Conservation (phyloP, 495 filamentous ascomycete genomes). For the Penicillium steckii region DNA sequence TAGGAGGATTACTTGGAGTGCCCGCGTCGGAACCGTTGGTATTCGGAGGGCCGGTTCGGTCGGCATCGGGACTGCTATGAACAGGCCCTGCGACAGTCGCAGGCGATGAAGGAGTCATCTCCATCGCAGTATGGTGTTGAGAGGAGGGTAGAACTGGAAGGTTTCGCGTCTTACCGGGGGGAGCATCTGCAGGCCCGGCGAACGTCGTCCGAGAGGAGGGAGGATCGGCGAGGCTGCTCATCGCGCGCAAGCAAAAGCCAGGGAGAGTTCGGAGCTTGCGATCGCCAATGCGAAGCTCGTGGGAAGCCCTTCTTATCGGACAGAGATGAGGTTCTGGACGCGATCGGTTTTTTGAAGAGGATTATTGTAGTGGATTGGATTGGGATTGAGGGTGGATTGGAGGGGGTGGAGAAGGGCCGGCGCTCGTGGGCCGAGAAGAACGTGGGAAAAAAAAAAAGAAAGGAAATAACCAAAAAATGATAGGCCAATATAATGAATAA, state of each 20-base stretch:
- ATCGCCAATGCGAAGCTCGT: neutral
- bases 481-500: too few species aligned
- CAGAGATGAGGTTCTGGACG: neutral
- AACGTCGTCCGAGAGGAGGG: slow-evolving; percentile 38
- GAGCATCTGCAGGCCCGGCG: slow-evolving; percentile 36
- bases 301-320: neutral
- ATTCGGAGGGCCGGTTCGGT: slow-evolving; percentile 38
- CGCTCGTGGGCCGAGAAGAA: slow-evolving; percentile 30
- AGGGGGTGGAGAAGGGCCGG: slow-evolving; percentile 6
- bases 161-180: slow-evolving; percentile 41
- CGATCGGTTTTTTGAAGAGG: too few species aligned
- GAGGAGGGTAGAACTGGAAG: slow-evolving; percentile 48
- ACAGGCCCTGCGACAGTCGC: slow-evolving; percentile 36
- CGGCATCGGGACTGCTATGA: slow-evolving; percentile 48
- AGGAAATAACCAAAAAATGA: too few species aligned
- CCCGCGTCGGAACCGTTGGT: slow-evolving; percentile 45
- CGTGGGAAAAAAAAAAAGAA: slow-evolving; percentile 32
- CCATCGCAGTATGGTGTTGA: slow-evolving; percentile 46
- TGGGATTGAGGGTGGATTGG: slow-evolving; percentile 3
- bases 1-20: slow-evolving; percentile 33
- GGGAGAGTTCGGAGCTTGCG: neutral
- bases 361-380: too few species aligned
- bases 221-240: slow-evolving; percentile 47
- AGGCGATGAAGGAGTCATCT: slow-evolving; percentile 46
- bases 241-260: slow-evolving; percentile 23